These are phyloP conservation scores for Daedalea quercina DNA, from an alignment of 768 basidiomycete genomes.

Conservation along the genomic window DNA sequence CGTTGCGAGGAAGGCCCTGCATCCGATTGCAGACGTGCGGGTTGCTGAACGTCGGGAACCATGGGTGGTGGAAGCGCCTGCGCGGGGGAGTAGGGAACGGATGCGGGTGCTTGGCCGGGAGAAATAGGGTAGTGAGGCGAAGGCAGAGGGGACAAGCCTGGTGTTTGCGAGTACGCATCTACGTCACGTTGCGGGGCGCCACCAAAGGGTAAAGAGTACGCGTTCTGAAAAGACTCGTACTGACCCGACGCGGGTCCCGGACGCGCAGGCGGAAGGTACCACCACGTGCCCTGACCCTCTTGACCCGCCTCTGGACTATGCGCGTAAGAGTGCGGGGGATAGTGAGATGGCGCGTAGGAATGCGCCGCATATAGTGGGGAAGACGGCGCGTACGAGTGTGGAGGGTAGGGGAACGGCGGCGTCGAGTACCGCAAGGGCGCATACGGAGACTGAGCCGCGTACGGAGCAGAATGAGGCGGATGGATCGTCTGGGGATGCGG, in stretches of 20 bases:
- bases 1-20: not conserved
- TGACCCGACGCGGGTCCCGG: constrained; percentile 14
- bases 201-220: constrained; percentile 17
- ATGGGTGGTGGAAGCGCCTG: constrained; percentile 1
- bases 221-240: constrained; percentile 16
- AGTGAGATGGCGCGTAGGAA: constrained; percentile 28
- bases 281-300: constrained; percentile 48
- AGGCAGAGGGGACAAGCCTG: constrained; percentile 3
- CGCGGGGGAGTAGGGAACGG: constrained; percentile 5
- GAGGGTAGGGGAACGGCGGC: constrained; percentile 18
- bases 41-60: not conserved
- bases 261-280: constrained; percentile 35
- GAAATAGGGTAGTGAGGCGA: constrained; percentile 10
- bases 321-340: constrained; percentile 17
- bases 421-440: constrained; percentile 22
- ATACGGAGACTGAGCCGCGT: constrained; percentile 15
- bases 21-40: not conserved
- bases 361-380: constrained; percentile 21
- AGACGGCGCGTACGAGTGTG: constrained; percentile 15
- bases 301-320: constrained; percentile 20
- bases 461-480: constrained; percentile 13
- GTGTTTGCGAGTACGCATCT: constrained; percentile 9
- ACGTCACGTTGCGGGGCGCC: constrained; percentile 12
- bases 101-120: constrained; percentile 2
- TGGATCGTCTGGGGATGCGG: constrained; percentile 7